phyloP scores from a whole-genome alignment of 345 rosid genomes.

The Pugionium dolabratum region DNA sequence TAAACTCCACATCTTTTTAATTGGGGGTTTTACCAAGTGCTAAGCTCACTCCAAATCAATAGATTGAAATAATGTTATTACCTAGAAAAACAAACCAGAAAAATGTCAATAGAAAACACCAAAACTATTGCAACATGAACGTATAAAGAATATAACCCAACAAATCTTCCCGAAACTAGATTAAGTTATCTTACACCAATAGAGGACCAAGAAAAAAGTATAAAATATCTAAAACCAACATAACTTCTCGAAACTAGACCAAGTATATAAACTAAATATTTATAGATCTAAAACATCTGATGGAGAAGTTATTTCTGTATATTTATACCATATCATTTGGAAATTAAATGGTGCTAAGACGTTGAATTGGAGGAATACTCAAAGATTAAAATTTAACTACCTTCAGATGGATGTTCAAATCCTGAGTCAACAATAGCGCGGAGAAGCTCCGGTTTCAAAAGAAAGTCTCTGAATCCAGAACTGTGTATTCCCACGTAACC shows the following conservation, averaged over 20 bases:
- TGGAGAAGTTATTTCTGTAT: not conserved
- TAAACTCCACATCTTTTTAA: slow-evolving; percentile 64
- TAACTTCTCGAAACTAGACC: not conserved
- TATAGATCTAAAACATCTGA: too few species aligned
- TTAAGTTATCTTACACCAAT: not conserved
- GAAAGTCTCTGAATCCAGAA: slow-evolving; percentile 99
- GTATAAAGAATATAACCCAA: not conserved
- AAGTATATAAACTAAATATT: not conserved
- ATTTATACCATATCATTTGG: not conserved
- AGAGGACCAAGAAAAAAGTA: not conserved
- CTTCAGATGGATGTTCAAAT: slow-evolving; percentile 99
- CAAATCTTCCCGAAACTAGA: not conserved
- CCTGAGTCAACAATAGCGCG: slow-evolving; percentile 97
- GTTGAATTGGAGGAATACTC: not conserved
- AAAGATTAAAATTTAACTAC: slow-evolving; percentile 37
- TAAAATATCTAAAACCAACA: not conserved
- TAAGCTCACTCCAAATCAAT: slow-evolving; percentile 65
- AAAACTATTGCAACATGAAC: not conserved
- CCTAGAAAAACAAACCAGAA: slow-evolving; percentile 6
- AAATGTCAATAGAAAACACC: not conserved
- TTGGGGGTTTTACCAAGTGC: slow-evolving; percentile 63
- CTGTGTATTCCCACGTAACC: slow-evolving; percentile 99
- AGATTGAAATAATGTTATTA: slow-evolving; percentile 40
- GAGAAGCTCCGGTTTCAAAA: slow-evolving; percentile 97
- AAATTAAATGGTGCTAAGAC: not conserved